Conservation (phyloP, 106 monocot genomes). For the Dioscorea zingiberensis region DNA sequence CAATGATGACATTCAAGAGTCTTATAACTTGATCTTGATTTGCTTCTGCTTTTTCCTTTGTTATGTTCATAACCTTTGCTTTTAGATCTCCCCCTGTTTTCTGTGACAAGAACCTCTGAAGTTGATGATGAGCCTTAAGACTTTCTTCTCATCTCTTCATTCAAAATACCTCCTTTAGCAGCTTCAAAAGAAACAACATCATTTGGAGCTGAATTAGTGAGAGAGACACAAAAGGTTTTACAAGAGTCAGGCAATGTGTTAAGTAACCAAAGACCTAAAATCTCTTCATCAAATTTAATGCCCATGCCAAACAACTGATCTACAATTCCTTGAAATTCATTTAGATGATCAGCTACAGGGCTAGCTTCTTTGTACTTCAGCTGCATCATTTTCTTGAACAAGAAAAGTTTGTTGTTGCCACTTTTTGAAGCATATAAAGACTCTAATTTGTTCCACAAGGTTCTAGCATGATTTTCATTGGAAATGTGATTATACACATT, state of each 20-base stretch:
- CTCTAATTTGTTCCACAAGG: too few species aligned
- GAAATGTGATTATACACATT: too few species aligned
- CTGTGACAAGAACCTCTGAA: not conserved
- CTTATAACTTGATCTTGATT: too few species aligned
- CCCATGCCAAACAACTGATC: not conserved
- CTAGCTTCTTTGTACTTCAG: not conserved
- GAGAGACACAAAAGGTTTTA: too few species aligned
- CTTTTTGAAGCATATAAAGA: too few species aligned
- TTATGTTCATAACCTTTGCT: not conserved
- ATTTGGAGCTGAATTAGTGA: not conserved
- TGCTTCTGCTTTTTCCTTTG: not conserved
- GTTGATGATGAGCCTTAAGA: not conserved
- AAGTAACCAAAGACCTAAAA: not conserved
- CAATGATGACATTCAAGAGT: too few species aligned
- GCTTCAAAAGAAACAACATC: not conserved
- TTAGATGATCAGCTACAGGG: not conserved
- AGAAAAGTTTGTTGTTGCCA: too few species aligned
- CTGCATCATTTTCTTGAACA: not conserved
- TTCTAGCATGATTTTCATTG: too few species aligned
- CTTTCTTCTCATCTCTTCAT: not conserved
- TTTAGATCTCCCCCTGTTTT: not conserved
- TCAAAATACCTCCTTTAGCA: not conserved
- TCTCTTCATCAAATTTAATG: constrained; percentile 1
- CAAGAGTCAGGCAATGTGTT: not conserved
- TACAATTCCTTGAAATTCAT: not conserved